Evolutionary conservation across 2,329 filamentous ascomycete species (phyloP), one percentile per base, ranked within the genome.

Genomic region (Aspergillus pseudoterreus): DNA sequence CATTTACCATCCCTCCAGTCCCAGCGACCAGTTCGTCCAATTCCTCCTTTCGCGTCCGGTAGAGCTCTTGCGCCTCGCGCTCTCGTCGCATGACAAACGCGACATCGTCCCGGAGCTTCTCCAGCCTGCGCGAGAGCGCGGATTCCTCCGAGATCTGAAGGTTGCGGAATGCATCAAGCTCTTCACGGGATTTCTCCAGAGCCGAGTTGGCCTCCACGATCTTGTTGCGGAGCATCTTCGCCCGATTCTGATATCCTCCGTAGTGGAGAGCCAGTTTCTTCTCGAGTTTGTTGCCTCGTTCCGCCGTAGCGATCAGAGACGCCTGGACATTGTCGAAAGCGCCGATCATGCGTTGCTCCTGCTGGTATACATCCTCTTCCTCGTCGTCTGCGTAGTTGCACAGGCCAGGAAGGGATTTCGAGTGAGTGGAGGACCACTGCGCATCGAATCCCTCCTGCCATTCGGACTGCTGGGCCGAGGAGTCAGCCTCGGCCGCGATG

Each of bases 251-350:
- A 73, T 99, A 99, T 12, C 94, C 94, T 21, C 92, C 92, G 2
- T 95, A 83, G 63, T 94, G 86, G 49, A 95, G 78, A 0, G 80
- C 79, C n/a, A 99, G 82, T 72, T 94, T 96, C 81, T 96, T 96
- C 73, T 97, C 92, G 1, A 95, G 77, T 71, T 92, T 95, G 66
- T 90, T 90, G 49, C 88, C 89, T 51, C 86, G 82, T 61, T 92
- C 86, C 2, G 92, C 94, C 0, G 85, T 84, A 2, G 81, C 76
- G 60, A 88, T 80, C 56, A 96, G 87, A 6, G 81, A 78, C 43
- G 88, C 82, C 71, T 94, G 88, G 1, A 91, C 81, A 43, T 79
- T 80, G 56, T 94, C 85, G 58, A 96, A 94, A 2, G 88, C 84
- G 59, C 83, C 76, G 30, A 80, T 79, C 76, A 92, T 83, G 24